Evolutionary conservation across 345 rosid species (phyloP), one percentile per base, ranked within the genome.

Genomic region (Gossypium stocksii): DNA sequence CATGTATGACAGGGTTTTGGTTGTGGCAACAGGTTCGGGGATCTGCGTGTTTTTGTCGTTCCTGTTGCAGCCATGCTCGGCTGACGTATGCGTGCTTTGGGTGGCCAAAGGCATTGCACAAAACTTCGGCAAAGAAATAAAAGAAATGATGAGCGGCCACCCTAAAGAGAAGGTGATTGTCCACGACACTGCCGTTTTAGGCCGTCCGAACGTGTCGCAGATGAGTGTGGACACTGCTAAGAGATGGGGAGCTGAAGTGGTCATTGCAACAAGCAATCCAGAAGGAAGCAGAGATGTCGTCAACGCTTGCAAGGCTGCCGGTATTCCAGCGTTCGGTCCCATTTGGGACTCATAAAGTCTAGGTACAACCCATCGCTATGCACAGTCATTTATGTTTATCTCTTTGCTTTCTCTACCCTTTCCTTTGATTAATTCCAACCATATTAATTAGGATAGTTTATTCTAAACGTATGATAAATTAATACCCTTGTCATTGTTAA

Each of bases 1-100:
- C 88, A 84, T 90, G 90, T 89, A 87, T 23, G 89, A 91, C 54
- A 83, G 90, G 81, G 93, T 89, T 46, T 79, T 93, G 65, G 62
- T 93, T 54, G 97, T 93, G 41, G 95, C 98, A 2, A 91, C 97
- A 0, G 95, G 95, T 13, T 93, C 97, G 0, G 97, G 97, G 8
- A 90, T 93, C 11, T 91, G 96, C 17, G 98, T 93, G 57, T 89
- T 91, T 77, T 61, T 91, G 78, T 91, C 98, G 2, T 91, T 90
- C 73, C 84, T 93, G 1, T 78, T 93, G 82, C 97, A 91, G 75
- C 86, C 85, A 3, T 83, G 93, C 59, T 77, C 78, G 49, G 90
- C 94, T 1, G 79, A 66, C 11, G 91, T 89, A 7, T 86, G 86
- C 70, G 22, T 93, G 66, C 77, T 93, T 3, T 93, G 98, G 95